Evolutionary conservation across 768 basidiomycete species (phyloP).

Genomic region (Clitopilus passeckerianus): DNA sequence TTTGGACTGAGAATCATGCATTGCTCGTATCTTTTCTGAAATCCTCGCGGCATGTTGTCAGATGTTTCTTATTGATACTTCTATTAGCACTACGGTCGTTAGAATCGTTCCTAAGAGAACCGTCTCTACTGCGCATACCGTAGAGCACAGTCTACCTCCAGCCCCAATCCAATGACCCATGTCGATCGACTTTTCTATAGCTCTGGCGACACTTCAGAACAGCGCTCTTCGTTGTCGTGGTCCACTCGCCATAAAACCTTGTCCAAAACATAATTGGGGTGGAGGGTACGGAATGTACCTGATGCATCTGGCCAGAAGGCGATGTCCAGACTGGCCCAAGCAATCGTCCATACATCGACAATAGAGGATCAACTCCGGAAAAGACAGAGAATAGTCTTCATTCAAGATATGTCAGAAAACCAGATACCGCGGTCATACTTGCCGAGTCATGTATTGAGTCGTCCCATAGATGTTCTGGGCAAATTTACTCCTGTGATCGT

Average conservation of each 20-base stretch:
- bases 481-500: neutral
- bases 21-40: neutral
- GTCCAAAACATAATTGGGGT: neutral
- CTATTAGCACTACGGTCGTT: neutral
- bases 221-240: too few relatives aligned
- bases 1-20: neutral
- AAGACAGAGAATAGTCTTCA: neutral
- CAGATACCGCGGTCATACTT: neutral
- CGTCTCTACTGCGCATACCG: neutral
- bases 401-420: neutral
- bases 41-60: neutral
- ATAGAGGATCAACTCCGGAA: neutral
- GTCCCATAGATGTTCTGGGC: neutral
- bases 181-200: neutral
- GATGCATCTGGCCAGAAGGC: neutral
- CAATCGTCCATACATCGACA: neutral
- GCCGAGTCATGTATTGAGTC: neutral
- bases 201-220: too few relatives aligned
- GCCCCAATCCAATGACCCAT: neutral
- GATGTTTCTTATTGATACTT: neutral
- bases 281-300: neutral
- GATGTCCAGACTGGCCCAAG: neutral
- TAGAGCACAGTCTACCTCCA: neutral
- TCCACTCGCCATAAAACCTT: neutral
- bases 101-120: neutral